Evolutionary conservation across 148 eudicot genomes (phyloP), one percentile per base, ranked within the genome.

Genomic region (Nepenthes gracilis): DNA sequence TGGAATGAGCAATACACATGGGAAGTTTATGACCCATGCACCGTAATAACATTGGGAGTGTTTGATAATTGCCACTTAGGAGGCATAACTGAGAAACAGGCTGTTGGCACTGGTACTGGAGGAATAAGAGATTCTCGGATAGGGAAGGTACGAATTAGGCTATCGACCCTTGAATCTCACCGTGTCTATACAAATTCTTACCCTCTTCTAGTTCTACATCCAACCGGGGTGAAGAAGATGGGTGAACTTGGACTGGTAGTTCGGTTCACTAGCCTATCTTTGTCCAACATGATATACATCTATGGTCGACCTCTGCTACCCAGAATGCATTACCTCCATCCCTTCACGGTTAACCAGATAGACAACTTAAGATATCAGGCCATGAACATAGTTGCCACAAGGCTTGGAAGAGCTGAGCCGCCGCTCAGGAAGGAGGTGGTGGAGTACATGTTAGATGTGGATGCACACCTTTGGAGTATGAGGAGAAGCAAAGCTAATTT

Each of bases 1-100:
- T 86, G 93, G 93, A 86, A 86, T 49, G 93, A 86, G 74, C 93
- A 86, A 50, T 85, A 85, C 63, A 85, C 88, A 34, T 85, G 92
- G 92, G 92, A 85, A 58, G 87, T 85, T 14, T 83, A 78, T 55
- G 92, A 85, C 59, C 92, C 92, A 2, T 75, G 92, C 55, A 85
- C 87, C 1, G 92, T 85, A 11, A 75, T 85, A 53, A 85, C 92
- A 33, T 55, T 85, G 14, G 92, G 88, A 14, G 92, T 83, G 35
- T 83, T 85, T 59, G 87, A 85, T 55, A 83, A 85, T 64, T 69
- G 85, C 72, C 85, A 85, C 72, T 65, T 85, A 47, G 87, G 83
- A 5, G 83, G 83, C 49, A 23, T 23, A 23, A 23, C 23, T 23
- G 23, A 23, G 23, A 23, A 23, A 23, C 23, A 23, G 23, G 23